Evolutionary conservation across 2,329 filamentous ascomycete species (phyloP), one percentile per base, ranked within the genome.

Genomic region (Blastomyces emzantsi): DNA sequence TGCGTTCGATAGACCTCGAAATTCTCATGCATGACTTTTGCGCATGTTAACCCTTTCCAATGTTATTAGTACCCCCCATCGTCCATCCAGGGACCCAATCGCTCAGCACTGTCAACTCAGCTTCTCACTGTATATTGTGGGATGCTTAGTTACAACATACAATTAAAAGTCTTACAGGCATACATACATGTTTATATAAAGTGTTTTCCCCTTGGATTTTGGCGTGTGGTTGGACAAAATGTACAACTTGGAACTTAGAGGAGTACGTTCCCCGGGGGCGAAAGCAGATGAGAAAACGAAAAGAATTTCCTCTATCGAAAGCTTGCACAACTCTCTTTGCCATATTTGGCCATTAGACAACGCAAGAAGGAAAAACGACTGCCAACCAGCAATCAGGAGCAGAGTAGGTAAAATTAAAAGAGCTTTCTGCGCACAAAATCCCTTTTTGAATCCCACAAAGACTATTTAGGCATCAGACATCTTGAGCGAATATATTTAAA

Each of bases 401-500:
- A 60, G 28, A 22, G 28, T 19, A 36, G 41, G 36, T 39, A 39
- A 13, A 39, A 60, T 17, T 15, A 60, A 60, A 60, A 49, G 43
- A 43, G 36, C 25, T 49, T 49, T 60, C n/a, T 43, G 19, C 58
- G 8, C 17, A 49, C 25, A 41, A 28, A 28, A 39, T 39, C 36
- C 36, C n/a, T 4, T 15, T 47, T 60, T 49, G 58, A 60, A 33
- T 60, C 47, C 28, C 4, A 36, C 52, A n/a, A 36, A n/a, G 22
- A 49, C 43, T 33, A 22, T 60, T 36, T 60, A 60, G 58, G 41
- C 43, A 60, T 60, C 58, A 60, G 43, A 47, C 43, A 22, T 22
- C 58, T 47, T 36, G 58, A 60, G 58, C 25, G 43, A 60, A 60
- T 49, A 60, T 60, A 49, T 49, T n/a, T 60, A 60, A 60, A n/a